Evolutionary conservation across 2,329 filamentous ascomycete genomes (phyloP).

Genomic region (Penicillium sp.): DNA sequence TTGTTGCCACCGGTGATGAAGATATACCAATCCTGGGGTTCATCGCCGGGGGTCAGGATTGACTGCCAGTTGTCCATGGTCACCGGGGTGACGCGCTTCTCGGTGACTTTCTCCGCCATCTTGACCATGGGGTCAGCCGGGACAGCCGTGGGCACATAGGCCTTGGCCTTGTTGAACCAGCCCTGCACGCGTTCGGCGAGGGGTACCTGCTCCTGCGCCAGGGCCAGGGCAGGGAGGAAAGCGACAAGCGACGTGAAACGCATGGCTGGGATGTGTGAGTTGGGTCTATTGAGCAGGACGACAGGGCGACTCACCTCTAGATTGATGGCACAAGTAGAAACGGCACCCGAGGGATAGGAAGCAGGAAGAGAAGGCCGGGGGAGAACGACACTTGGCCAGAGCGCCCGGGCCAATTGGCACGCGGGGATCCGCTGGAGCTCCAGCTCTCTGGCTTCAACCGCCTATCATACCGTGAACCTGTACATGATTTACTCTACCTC

Average conservation of each 20-base stretch:
- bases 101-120: constrained; percentile 50
- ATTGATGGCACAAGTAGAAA: constrained; percentile 8
- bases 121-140: constrained; percentile 37
- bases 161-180: constrained; percentile 54
- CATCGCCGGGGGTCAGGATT: constrained; percentile 44
- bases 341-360: constrained; percentile 21
- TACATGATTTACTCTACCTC: no score
- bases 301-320: not conserved
- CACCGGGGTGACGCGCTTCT: constrained; percentile 51
- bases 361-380: constrained; percentile 19
- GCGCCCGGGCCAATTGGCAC: constrained; percentile 24
- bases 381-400: constrained; percentile 34
- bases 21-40: constrained; percentile 57
- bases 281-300: no score
- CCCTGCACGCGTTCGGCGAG: constrained; percentile 46
- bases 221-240: constrained; percentile 50
- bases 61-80: constrained; percentile 58
- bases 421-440: no score
- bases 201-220: constrained; percentile 59
- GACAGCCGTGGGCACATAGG: constrained; percentile 52
- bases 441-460: no score
- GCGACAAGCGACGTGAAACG: constrained; percentile 53
- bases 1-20: constrained; percentile 63
- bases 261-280: constrained; percentile 43
- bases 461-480: no score